A percentile compares a stretch with the other conserved stretches of the same genome.
Evolutionary conservation across 768 basidiomycete species (phyloP).

Genomic region (Amanita subjunquillea): DNA sequence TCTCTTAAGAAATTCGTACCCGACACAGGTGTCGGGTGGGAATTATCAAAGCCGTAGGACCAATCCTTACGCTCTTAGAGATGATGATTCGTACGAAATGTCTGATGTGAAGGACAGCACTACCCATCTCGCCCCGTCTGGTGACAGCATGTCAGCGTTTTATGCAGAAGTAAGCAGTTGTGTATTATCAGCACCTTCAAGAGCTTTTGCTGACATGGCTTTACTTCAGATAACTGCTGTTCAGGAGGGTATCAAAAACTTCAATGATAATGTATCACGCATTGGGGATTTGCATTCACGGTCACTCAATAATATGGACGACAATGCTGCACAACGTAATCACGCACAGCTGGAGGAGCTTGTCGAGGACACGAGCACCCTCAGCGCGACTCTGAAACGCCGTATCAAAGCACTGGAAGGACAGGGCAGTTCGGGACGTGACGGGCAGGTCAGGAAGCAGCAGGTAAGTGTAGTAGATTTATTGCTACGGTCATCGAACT

Average conservation of each 20-base stretch:
- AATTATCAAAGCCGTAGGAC: slow-evolving; percentile 36
- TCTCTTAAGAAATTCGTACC: slow-evolving; percentile 44
- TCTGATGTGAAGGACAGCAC: slow-evolving; percentile 53
- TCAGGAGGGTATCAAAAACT: slow-evolving; percentile 58
- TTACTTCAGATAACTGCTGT: slow-evolving; percentile 55
- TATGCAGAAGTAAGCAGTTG: slow-evolving; percentile 53
- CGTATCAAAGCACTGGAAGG: slow-evolving; percentile 65
- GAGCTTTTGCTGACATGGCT: slow-evolving; percentile 19
- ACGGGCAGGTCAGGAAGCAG: slow-evolving; percentile 67
- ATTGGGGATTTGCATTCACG: slow-evolving; percentile 69
- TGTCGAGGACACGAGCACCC: slow-evolving; percentile 58
- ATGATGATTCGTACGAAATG: slow-evolving; percentile 62
- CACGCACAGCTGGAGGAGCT: slow-evolving; percentile 57
- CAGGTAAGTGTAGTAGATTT: slow-evolving; percentile 35
- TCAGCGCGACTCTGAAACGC: slow-evolving; percentile 60
- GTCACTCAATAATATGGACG: slow-evolving; percentile 69
- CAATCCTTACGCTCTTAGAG: slow-evolving; percentile 64
- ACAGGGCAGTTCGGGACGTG: slow-evolving; percentile 54
- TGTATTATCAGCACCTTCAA: slow-evolving; percentile 14
- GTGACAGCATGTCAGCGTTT: slow-evolving; percentile 57
- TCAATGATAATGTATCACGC: slow-evolving; percentile 58
- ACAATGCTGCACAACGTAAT: slow-evolving; percentile 49
- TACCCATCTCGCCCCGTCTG: slow-evolving; percentile 32
- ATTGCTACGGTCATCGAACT: background rate
- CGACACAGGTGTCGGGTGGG: slow-evolving; percentile 52